Conservation (phyloP, 139 green algal species). For the Chlorella ohadii region DNA sequence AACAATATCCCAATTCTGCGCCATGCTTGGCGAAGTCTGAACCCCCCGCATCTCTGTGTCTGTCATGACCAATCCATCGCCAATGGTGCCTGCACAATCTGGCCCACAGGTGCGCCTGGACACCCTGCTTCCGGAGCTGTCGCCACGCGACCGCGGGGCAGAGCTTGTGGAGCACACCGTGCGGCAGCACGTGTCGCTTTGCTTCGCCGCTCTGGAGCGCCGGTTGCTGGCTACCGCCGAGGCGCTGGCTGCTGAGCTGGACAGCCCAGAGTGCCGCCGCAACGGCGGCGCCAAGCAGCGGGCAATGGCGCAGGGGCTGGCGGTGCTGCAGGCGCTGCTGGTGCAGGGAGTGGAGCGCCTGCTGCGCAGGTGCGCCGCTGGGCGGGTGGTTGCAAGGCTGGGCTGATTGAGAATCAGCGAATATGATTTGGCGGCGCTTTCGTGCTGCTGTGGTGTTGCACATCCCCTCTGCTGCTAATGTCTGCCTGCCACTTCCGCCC, state of each 20-base stretch:
- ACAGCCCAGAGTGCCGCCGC: not conserved
- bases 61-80: too few species aligned
- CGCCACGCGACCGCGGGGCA: slow-evolving; percentile 55
- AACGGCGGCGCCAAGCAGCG: slow-evolving; percentile 9
- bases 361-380: slow-evolving; percentile 27
- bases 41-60: too few species aligned
- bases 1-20: too few species aligned
- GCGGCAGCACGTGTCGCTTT: slow-evolving; percentile 66
- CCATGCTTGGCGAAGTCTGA: too few species aligned
- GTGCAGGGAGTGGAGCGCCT: slow-evolving; percentile 11
- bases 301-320: slow-evolving; percentile 60
- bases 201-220: slow-evolving; percentile 60
- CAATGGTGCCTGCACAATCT: too few species aligned
- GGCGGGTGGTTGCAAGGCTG: not conserved
- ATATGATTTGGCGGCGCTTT: too few species aligned
- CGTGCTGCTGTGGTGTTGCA: not conserved
- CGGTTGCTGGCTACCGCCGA: slow-evolving; percentile 33
- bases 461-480: not conserved
- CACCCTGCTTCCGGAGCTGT: slow-evolving; percentile 74
- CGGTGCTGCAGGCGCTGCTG: slow-evolving; percentile 55
- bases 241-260: slow-evolving; percentile 12
- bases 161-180: slow-evolving; percentile 66
- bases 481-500: not conserved
- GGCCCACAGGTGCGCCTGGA: slow-evolving; percentile 49
- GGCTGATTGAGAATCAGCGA: not conserved